Evolutionary conservation across 2,329 filamentous ascomycete species (phyloP).

Genomic region (Myriangium duriaei): DNA sequence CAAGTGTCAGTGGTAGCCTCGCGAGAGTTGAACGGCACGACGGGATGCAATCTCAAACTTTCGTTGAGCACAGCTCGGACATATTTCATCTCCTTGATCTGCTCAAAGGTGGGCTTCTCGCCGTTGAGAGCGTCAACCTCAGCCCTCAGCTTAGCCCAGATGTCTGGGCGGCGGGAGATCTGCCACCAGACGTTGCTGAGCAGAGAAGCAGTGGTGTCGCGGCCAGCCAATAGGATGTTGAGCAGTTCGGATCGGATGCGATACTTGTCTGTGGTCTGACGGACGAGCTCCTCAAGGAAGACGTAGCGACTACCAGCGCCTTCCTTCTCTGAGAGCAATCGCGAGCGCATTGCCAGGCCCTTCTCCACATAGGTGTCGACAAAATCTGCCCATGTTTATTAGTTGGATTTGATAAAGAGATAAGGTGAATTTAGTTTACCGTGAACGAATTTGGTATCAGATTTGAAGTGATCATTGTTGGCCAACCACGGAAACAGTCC

Average conservation of each 20-base stretch:
- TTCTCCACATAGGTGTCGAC: slow-evolving; percentile 38
- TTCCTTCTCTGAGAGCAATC: slow-evolving; percentile 21
- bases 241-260: slow-evolving; percentile 37
- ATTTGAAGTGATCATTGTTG: slow-evolving; percentile 25
- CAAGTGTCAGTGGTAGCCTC: slow-evolving; percentile 60
- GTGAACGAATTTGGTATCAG: slow-evolving; percentile 29
- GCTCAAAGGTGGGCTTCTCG: slow-evolving; percentile 32
- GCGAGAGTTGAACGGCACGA: slow-evolving; percentile 69
- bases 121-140: slow-evolving; percentile 19
- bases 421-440: not conserved
- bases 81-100: slow-evolving; percentile 26
- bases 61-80: slow-evolving; percentile 57
- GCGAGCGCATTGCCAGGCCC: slow-evolving; percentile 25
- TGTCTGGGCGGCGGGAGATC: slow-evolving; percentile 20
- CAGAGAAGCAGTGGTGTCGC: slow-evolving; percentile 41
- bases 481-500: slow-evolving; percentile 14
- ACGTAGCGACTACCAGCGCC: slow-evolving; percentile 30
- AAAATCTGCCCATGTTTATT: slow-evolving; percentile 27
- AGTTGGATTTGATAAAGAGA: too few relatives aligned
- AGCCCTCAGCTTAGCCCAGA: slow-evolving; percentile 19
- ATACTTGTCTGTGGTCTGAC: slow-evolving; percentile 34
- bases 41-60: slow-evolving; percentile 63
- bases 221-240: slow-evolving; percentile 40
- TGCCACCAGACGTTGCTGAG: slow-evolving; percentile 35
- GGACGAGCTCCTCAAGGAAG: slow-evolving; percentile 37